Evolutionary conservation across 331 rosid species (phyloP), one percentile per base, ranked within the genome.

Genomic region (Erythrophleum ivorense): DNA sequence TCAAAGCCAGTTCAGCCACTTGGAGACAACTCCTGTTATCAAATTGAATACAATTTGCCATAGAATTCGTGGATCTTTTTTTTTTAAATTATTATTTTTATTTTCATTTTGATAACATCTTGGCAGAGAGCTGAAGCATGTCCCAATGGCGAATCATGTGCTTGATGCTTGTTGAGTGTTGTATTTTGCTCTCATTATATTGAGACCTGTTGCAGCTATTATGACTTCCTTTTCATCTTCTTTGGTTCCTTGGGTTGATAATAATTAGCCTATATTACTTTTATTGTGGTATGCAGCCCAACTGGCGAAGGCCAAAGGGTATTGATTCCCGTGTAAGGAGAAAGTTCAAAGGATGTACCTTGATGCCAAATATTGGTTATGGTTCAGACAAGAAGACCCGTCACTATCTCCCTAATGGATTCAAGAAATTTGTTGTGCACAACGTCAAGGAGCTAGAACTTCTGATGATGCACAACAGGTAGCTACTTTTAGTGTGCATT

Each of bases 301-400:
- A 4, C 89, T 94, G 98, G 98, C 85, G 98, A 13, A 91, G 98
- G 81, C 98, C 98, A 0, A 93, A 93, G 91, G 97, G 97, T 93
- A 93, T 93, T 86, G 97, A 91, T 84, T 93, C 97, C 2, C 95
- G 97, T 13, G 97, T 92, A 1, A 89, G 97, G 88, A 89, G 96
- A 78, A 93, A 91, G 91, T 93, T 91, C 59, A 93, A 93, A 62
- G 97, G 97, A 78, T 88, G 91, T 13, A 67, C 82, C 2, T 41
- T 92, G 68, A 92, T 92, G 97, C 97, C 96, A 48, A 92, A 91
- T 71, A 88, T 92, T 82, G 97, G 97, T 14, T 92, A 92, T 52
- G 96, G 92, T 7, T 74, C 96, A 2, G 96, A 92, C 91, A 92
- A 92, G 82, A 92, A 92, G 89, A 89, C 97, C 16, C 96, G 96